A percentile compares a stretch with the other conserved stretches of the same genome.
Conservation (phyloP, 495 filamentous ascomycete species). For the Lophiostoma macrostomum region DNA sequence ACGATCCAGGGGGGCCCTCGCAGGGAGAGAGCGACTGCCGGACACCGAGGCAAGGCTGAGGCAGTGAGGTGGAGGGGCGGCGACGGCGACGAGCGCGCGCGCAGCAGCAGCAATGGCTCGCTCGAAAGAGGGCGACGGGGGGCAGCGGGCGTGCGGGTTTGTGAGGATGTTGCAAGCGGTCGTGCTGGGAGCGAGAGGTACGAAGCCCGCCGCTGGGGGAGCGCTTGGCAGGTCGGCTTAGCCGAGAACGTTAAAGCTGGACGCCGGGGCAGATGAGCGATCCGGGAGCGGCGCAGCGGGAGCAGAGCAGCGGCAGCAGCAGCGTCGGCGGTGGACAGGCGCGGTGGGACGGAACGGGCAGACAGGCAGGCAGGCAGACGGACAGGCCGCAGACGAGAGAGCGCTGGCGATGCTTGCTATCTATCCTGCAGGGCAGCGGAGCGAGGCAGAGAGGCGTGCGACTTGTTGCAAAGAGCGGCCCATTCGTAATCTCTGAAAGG, state of each 20-base stretch:
- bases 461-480: not conserved
- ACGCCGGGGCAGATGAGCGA: not conserved
- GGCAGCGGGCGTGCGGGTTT: constrained; percentile 15
- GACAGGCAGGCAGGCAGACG: too few relatives aligned
- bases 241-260: constrained; percentile 18
- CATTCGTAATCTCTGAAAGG: not conserved
- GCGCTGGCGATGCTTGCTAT: not conserved
- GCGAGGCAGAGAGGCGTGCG: not conserved
- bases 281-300: not conserved
- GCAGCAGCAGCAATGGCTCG: constrained; percentile 28
- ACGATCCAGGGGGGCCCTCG: constrained; percentile 35
- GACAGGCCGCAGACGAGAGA: not conserved
- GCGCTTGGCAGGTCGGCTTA: constrained; percentile 15
- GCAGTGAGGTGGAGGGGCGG: not conserved
- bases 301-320: not conserved
- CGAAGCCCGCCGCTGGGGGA: constrained; percentile 18
- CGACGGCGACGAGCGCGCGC: constrained; percentile 27
- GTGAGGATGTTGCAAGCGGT: constrained; percentile 16
- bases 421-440: not conserved
- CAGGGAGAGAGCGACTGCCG: constrained; percentile 17
- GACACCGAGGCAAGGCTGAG: constrained; percentile 28
- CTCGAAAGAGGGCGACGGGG: constrained; percentile 26
- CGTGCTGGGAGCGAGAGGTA: constrained; percentile 20
- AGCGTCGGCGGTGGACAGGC: not conserved
- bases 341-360: too few relatives aligned